A percentile compares a stretch with the other conserved stretches of the same genome.
These are phyloP conservation scores for Encephalitozoon intestinalis DNA, from an alignment of 371 early-diverging fungal genomes.

Conservation along the genomic window DNA sequence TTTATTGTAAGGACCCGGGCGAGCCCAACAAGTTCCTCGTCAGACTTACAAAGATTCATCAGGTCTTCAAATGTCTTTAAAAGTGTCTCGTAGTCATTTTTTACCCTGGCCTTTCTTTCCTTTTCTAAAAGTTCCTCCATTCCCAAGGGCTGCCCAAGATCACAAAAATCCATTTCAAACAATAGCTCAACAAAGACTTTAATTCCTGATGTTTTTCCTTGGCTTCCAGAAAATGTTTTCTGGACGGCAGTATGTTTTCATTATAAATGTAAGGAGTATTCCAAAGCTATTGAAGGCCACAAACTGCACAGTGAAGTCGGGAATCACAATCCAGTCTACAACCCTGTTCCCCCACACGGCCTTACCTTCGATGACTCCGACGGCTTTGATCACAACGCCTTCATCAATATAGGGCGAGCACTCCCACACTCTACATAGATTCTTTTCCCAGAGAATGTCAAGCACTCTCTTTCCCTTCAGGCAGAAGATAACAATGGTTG, in stretches of 20 bases:
- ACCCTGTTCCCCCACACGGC: neutral
- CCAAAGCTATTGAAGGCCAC: slow-evolving; percentile 4
- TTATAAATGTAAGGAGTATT: slow-evolving; percentile 7
- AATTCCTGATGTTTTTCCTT: neutral
- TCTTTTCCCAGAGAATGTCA: neutral
- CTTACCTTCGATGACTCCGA: neutral
- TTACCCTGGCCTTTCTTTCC: slow-evolving; percentile 55
- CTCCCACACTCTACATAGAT: neutral
- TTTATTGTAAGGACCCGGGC: slow-evolving; percentile 46
- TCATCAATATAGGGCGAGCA: slow-evolving; percentile 5
- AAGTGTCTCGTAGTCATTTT: slow-evolving; percentile 35
- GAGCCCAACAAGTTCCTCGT: slow-evolving; percentile 36
- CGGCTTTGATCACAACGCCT: neutral
- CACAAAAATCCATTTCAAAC: neutral
- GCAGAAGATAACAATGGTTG: neutral
- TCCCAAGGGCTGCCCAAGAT: neutral
- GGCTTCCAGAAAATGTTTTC: neutral
- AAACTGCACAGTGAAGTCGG: slow-evolving; percentile 24
- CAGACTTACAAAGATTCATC: slow-evolving; percentile 29
- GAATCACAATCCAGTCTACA: slow-evolving; percentile 18
- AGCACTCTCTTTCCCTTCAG: neutral
- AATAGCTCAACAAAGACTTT: neutral
- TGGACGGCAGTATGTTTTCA: slow-evolving; percentile 9
- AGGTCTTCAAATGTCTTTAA: slow-evolving; percentile 43
- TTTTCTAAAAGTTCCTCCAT: slow-evolving; percentile 53